These are phyloP conservation scores for Pythium periplocum DNA, from an alignment of 352 stramenopile species.

Conservation along the genomic window DNA sequence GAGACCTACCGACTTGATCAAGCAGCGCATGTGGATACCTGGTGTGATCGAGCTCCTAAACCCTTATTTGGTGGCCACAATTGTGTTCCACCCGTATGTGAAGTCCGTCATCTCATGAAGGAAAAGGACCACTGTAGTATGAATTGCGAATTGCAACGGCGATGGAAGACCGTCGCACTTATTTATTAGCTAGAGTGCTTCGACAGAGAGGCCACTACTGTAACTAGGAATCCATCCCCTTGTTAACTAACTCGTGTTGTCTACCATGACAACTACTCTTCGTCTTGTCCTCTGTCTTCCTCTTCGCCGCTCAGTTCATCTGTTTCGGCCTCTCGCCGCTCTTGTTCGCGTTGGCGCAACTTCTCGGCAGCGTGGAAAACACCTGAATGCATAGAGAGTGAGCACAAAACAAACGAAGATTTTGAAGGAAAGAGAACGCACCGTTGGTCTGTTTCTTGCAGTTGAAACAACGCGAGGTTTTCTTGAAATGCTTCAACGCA, in stretches of 20 bases:
- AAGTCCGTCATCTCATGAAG: constrained; percentile 30
- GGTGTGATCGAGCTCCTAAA: constrained; percentile 51
- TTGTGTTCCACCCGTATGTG: constrained; percentile 58
- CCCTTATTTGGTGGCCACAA: constrained; percentile 53
- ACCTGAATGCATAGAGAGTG: background rate
- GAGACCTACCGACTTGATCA: constrained; percentile 3
- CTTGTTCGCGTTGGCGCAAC: constrained; percentile 25
- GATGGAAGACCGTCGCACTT: constrained; percentile 1
- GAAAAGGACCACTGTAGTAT: constrained; percentile 1
- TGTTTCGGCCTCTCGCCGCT: constrained; percentile 5
- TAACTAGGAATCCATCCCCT: too few species aligned
- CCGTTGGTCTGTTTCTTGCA: constrained; percentile 94
- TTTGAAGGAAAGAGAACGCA: background rate
- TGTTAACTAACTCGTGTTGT: too few species aligned
- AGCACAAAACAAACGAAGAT: background rate
- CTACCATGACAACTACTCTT: too few species aligned
- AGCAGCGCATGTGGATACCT: constrained; percentile 11
- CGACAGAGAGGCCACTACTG: too few species aligned
- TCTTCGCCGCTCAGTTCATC: constrained; percentile 5
- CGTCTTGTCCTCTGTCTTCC: constrained; percentile 4
- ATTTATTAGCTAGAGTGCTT: background rate
- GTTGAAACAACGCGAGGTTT: constrained; percentile 87
- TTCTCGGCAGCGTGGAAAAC: constrained; percentile 77
- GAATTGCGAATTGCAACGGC: too few species aligned
- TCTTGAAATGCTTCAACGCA: constrained; percentile 83